Conservation (phyloP, 768 basidiomycete species). For the Termitomyces sp. region DNA sequence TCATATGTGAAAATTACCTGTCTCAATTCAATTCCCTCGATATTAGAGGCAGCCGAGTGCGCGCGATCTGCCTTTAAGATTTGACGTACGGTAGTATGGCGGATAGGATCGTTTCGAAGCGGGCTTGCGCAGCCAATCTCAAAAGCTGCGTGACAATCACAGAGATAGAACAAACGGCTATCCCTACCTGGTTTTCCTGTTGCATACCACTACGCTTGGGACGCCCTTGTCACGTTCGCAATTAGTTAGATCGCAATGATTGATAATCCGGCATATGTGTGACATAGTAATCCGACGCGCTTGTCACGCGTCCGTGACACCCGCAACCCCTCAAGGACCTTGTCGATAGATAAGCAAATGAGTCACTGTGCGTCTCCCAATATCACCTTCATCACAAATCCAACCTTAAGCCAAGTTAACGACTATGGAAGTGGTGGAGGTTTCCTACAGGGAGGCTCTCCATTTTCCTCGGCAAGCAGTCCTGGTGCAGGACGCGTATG, state of each 20-base stretch:
- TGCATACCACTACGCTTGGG: not conserved
- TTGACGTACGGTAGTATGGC: not conserved
- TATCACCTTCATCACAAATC: constrained; percentile 2
- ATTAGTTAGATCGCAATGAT: too few relatives aligned
- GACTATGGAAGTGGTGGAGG: constrained; percentile 48
- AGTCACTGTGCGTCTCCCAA: constrained; percentile 34
- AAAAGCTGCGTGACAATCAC: not conserved
- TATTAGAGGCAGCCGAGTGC: not conserved
- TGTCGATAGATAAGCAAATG: constrained; percentile 22
- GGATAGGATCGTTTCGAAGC: not conserved
- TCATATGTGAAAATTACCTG: not conserved
- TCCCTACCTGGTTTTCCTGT: not conserved
- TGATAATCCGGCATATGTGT: not conserved
- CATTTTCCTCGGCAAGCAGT: constrained; percentile 52
- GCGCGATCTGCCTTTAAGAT: not conserved
- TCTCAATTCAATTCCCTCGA: not conserved
- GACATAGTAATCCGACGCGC: constrained; percentile 4
- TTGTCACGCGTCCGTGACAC: constrained; percentile 10
- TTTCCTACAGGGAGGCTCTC: constrained; percentile 55
- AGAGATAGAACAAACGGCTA: not conserved
- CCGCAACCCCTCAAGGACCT: not conserved
- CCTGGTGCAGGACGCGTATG: constrained; percentile 50
- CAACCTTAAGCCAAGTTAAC: constrained; percentile 22
- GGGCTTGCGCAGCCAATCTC: not conserved
- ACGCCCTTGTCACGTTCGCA: not conserved